Percentiles rank a stretch among this genome's conserved stretches.
Conservation (phyloP, 371 early-diverging fungal species). For the Apophysomyces ossiformis region DNA sequence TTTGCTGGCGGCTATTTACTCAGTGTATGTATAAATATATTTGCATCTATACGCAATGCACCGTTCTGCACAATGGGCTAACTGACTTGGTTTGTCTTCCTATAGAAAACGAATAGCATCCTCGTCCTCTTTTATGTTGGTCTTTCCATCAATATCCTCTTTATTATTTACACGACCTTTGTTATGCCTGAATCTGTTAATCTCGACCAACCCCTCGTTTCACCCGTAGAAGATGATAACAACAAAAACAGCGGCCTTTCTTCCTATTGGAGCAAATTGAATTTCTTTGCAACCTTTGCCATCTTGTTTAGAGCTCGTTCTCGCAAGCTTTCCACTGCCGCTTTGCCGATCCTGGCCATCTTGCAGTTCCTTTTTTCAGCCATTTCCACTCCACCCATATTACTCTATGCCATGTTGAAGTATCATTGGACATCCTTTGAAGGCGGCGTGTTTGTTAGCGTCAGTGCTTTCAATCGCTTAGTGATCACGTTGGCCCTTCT, state of each 20-base stretch:
- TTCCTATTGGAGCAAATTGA: conserved; percentile 31
- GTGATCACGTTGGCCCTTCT: conserved; percentile 28
- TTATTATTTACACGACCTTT: conserved; percentile 26
- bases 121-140: conserved; percentile 42
- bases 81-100: neutral
- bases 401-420: conserved; percentile 52
- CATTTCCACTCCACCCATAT: conserved; percentile 33
- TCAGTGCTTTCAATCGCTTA: conserved; percentile 25
- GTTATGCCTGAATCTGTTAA: conserved; percentile 54
- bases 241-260: conserved; percentile 6
- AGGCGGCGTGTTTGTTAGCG: conserved; percentile 42
- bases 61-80: neutral
- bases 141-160: conserved; percentile 19
- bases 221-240: neutral
- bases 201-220: neutral
- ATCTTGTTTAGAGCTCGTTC: conserved; percentile 26
- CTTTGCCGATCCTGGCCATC: conserved; percentile 32
- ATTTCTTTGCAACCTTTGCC: conserved; percentile 41
- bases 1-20: conserved; percentile 25
- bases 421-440: conserved; percentile 53
- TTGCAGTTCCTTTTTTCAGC: conserved; percentile 33
- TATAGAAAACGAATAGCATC: conserved; percentile 29
- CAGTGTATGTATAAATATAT: conserved; percentile 19
- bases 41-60: neutral
- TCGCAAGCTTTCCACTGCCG: conserved; percentile 14